Evolutionary conservation across 352 stramenopile species (phyloP).

Genomic region (Saprolegnia diclina): DNA sequence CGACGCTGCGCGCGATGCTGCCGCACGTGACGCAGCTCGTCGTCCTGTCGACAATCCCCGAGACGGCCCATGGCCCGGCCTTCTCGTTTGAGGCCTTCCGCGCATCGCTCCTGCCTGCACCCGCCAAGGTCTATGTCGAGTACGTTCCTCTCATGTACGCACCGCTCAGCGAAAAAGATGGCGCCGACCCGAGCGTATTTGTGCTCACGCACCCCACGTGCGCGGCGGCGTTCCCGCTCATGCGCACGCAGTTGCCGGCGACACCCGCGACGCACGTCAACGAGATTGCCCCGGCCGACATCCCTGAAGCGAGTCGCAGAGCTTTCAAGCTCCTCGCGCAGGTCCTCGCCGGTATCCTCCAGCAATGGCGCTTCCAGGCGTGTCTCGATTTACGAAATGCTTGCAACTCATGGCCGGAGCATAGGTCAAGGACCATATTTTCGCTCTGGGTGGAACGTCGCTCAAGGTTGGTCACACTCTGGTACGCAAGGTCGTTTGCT

Average conservation of each 20-base stretch:
- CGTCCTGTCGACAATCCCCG: conserved; percentile 28
- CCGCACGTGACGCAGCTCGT: conserved; percentile 39
- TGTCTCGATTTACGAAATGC: not conserved
- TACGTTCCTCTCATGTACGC: conserved; percentile 56
- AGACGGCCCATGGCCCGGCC: not conserved
- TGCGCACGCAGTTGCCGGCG: conserved; percentile 45
- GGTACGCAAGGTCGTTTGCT: conserved; percentile 30
- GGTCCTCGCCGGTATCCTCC: conserved; percentile 50
- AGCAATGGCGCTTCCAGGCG: conserved; percentile 45
- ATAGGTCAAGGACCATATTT: conserved; percentile 57
- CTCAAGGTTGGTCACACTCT: conserved; percentile 78
- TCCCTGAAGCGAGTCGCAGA: conserved; percentile 50
- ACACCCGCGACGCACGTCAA: conserved; percentile 51
- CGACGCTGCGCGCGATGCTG: conserved; percentile 11
- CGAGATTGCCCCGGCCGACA: conserved; percentile 59
- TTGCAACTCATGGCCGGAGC: not conserved
- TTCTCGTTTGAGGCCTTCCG: conserved; percentile 11
- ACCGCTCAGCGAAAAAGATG: conserved; percentile 41
- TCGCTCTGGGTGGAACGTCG: conserved; percentile 56
- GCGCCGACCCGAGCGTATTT: conserved; percentile 58
- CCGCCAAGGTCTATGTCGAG: conserved; percentile 36
- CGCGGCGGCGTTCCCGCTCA: conserved; percentile 58
- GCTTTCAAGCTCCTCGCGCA: conserved; percentile 65
- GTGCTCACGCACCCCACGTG: conserved; percentile 62
- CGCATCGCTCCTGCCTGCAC: not conserved